Evolutionary conservation across 2,329 filamentous ascomycete species (phyloP), one percentile per base, ranked within the genome.

Genomic region (Pseudocercospora vitis): DNA sequence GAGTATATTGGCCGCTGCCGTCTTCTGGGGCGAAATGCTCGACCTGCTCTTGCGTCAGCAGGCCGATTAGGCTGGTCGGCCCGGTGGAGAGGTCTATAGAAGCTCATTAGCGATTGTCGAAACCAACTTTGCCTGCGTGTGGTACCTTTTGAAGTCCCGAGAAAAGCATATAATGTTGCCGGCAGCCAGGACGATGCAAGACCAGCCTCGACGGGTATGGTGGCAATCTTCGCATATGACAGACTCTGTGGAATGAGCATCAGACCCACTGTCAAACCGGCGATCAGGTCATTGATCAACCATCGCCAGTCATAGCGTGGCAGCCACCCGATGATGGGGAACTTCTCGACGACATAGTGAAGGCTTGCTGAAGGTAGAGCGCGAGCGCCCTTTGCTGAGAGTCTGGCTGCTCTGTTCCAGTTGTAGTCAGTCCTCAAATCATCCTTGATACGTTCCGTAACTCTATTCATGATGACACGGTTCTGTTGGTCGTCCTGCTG

Each of bases 41-140:
- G 24, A 87, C 76, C 40, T 84, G 82, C 55, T 85, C 79, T 12
- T 81, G 79, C 0, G 83, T 86, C 21, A 86, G 73, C 1, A 87
- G 76, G 6, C 82, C 83, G 53, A 86, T 78, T 21, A 86, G 78
- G 0, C 83, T 85, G 0, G 84, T 87, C 9, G 83, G 84, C 3
- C 84, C 82, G 0, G 79, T 81, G 0, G 82, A 85, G 3, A 86
- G 68, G 66, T 84, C 82, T 82, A 35, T 26, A 39, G 26, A 16
- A 55, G 47, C 11, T 49, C 12, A 58, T 57, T 24, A 60, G 45
- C 12, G 32, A 33, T 8, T 37, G 4, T 2, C n/a, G 7, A 21
- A 12, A n/a, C 19, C 14, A 3, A 24, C 9, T 14, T 18, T 6
- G 14, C 6, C 6, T 11, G 14, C 7, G 37, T 7, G n/a, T 24